Evolutionary conservation across 2,329 filamentous ascomycete genomes (phyloP), one percentile per base, ranked within the genome.

Genomic region (Dothidotthia symphoricarpi): DNA sequence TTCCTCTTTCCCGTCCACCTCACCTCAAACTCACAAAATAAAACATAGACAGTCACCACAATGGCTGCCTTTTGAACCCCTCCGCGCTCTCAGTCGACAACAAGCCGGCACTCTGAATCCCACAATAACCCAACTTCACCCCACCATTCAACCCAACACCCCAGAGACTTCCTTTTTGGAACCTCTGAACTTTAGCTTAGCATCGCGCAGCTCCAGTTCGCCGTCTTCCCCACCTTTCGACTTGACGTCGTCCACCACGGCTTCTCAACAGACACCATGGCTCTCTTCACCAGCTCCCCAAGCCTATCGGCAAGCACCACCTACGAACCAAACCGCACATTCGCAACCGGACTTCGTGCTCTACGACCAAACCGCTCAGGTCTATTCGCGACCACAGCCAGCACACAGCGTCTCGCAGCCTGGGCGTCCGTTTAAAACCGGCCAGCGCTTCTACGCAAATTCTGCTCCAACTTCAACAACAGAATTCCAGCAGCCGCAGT

Each of bases 191-290:
- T 81, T 73, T 61, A 76, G 75, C 75, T 70, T 71, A 71, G 78
- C 80, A 76, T 72, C 72, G 57, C 57, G 75, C 78, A 78, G 76
- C 67, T 80, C 77, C 72, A 67, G 68, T 69, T 71, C 67, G 65
- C 59, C 67, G 64, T 75, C 75, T 74, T 70, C 72, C 72, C 67
- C 75, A 72, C 67, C 70, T 64, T 78, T 75, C 80, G 82, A 83
- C 80, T 80, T 77, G 57, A 63, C 75, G 80, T 82, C 86, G 82
- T 83, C 84, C 83, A 88, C 77, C 78, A 89, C 85, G 85, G 85
- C 85, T 86, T 79, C 81, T 69, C 67, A 70, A 68, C 68, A 72
- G 64, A 80, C 81, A 88, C 60, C 77, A 90, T 90, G 86, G 86
- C 84, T 77, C 82, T 79, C 83, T 77, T 82, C 81, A 79, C 68